Percentiles rank a stretch among this genome's conserved stretches.
Conservation (phyloP, 129 eudicot species). For the Logfia minima region DNA sequence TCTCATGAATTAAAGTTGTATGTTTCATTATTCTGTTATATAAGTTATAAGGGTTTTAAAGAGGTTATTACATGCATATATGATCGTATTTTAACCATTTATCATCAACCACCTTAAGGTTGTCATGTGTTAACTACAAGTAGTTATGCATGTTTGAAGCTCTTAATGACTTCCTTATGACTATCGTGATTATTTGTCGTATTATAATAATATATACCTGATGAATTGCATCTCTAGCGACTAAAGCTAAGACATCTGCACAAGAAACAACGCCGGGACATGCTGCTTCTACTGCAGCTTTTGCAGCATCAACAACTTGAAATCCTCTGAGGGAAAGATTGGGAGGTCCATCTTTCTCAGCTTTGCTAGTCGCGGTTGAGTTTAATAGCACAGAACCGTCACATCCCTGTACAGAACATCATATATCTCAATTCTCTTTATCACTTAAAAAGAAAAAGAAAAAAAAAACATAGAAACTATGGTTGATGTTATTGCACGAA, state of each 20-base stretch:
- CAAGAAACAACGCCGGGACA: conserved; percentile 76
- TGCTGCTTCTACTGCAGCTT: conserved; percentile 50
- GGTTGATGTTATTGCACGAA: background rate
- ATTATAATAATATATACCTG: conserved; percentile 23
- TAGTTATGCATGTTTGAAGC: background rate
- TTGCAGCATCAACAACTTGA: conserved; percentile 54
- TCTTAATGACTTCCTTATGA: background rate
- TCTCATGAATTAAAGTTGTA: background rate
- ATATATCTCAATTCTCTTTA: background rate
- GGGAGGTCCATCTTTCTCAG: conserved; percentile 55
- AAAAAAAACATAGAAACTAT: background rate
- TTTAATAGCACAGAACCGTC: conserved; percentile 64
- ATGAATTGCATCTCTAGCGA: conserved; percentile 56
- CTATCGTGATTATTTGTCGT: background rate
- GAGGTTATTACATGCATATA: no score
- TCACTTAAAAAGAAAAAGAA: background rate
- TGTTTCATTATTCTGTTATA: no score
- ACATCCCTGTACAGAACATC: conserved; percentile 46
- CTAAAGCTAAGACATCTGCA: conserved; percentile 67
- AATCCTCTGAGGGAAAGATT: conserved; percentile 53
- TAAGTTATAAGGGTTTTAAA: no score
- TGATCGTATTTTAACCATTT: no score
- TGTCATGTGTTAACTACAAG: background rate
- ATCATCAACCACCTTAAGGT: background rate
- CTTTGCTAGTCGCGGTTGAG: conserved; percentile 37